Conservation (phyloP, 768 basidiomycete genomes). For the Russula earlei region DNA sequence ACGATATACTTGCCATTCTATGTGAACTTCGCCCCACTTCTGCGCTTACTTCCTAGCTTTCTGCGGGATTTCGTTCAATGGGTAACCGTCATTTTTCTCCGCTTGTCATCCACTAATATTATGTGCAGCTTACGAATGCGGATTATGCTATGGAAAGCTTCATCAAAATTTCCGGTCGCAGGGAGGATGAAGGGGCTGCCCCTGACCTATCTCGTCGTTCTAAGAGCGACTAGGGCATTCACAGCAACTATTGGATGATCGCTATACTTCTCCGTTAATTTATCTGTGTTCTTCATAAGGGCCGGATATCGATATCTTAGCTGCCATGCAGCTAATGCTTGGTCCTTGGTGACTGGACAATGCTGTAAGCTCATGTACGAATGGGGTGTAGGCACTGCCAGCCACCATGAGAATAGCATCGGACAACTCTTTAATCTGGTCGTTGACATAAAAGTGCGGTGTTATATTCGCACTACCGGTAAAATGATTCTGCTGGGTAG, state of each 20-base stretch:
- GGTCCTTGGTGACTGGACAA: not conserved
- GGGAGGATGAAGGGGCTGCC: constrained; percentile 11
- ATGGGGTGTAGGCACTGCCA: not conserved
- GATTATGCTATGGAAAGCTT: constrained; percentile 67
- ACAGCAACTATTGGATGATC: not conserved
- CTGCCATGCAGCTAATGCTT: not conserved
- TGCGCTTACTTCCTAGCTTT: constrained; percentile 60
- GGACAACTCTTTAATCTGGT: not conserved
- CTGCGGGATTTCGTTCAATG: constrained; percentile 65
- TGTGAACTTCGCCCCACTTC: constrained; percentile 45
- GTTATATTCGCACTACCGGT: not conserved
- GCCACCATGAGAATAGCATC: not conserved
- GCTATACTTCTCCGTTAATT: not conserved
- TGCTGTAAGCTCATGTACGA: not conserved
- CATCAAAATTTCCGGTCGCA: constrained; percentile 34
- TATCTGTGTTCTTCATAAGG: not conserved
- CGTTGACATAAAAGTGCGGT: not conserved
- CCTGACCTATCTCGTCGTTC: constrained; percentile 5
- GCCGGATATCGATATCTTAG: not conserved
- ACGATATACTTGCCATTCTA: constrained; percentile 68
- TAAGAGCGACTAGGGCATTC: constrained; percentile 10
- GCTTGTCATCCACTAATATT: not conserved
- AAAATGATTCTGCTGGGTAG: not conserved
- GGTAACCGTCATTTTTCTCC: constrained; percentile 33
- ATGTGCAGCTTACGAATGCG: constrained; percentile 48